Conservation (phyloP, 1,139 yeast genomes). For the Neolecta irregularis region DNA sequence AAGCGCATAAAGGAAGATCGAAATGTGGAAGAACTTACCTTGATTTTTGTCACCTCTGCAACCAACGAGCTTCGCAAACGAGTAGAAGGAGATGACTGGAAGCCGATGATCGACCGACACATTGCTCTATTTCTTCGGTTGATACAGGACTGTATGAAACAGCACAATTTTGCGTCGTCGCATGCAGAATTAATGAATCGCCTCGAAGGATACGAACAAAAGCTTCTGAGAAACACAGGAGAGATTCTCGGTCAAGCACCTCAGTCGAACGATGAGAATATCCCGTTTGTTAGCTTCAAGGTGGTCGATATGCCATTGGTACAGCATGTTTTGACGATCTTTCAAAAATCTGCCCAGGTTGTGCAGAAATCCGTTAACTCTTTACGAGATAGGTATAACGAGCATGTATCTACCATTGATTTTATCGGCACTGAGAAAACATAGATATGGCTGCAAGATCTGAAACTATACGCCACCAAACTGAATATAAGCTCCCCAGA, state of each 20-base stretch:
- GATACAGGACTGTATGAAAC: constrained; percentile 30
- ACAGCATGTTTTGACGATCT: no score
- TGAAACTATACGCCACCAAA: constrained; percentile 4
- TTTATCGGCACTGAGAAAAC: no score
- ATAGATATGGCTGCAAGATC: not conserved
- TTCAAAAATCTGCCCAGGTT: no score
- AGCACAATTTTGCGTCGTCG: constrained; percentile 14
- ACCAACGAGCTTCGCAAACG: constrained; percentile 46
- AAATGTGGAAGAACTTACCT: constrained; percentile 48
- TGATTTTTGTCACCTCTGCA: constrained; percentile 49
- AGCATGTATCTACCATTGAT: no score
- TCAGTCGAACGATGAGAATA: not conserved
- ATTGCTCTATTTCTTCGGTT: constrained; percentile 43
- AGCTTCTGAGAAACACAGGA: constrained; percentile 4
- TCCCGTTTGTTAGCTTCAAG: not conserved
- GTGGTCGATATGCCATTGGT: no score
- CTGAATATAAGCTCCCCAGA: not conserved
- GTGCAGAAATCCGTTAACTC: no score
- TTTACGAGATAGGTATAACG: no score
- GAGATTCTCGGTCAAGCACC: not conserved
- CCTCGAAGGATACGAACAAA: constrained; percentile 6
- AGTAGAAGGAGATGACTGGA: constrained; percentile 29
- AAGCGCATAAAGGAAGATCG: constrained; percentile 29
- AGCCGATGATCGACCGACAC: constrained; percentile 38
- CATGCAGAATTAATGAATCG: constrained; percentile 5